A percentile compares a stretch with the other conserved stretches of the same genome.
These are phyloP conservation scores for Aspergillus sojae DNA, from an alignment of 2,329 filamentous ascomycete species.

Conservation along the genomic window DNA sequence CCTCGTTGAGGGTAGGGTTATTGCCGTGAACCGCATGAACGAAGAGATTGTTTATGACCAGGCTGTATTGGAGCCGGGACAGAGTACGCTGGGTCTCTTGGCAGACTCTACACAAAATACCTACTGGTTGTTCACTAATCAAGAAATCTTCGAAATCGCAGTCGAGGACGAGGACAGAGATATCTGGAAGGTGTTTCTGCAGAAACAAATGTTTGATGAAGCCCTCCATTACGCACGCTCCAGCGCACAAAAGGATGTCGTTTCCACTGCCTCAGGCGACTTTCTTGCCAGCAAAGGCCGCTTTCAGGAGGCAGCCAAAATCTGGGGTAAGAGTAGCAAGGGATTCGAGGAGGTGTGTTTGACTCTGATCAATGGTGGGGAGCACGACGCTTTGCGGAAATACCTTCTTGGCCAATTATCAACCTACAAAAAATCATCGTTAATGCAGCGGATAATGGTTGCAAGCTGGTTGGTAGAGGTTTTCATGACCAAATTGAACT, in stretches of 20 bases:
- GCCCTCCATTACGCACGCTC: conserved; percentile 85
- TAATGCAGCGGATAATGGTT: conserved; percentile 95
- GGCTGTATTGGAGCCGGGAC: conserved; percentile 75
- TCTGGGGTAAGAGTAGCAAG: conserved; percentile 95
- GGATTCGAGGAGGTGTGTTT: conserved; percentile 95
- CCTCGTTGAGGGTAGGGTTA: conserved; percentile 77
- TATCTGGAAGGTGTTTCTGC: conserved; percentile 91
- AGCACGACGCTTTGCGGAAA: conserved; percentile 86
- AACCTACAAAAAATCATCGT: conserved; percentile 76
- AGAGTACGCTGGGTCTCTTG: conserved; percentile 79
- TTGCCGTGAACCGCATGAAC: conserved; percentile 84
- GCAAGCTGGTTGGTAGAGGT: conserved; percentile 93
- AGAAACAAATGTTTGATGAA: conserved; percentile 82
- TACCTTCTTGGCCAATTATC: conserved; percentile 85
- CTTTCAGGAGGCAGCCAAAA: conserved; percentile 80
- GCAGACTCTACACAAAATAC: conserved; percentile 94
- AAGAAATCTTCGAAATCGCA: conserved; percentile 92
- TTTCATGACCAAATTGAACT: conserved; percentile 96
- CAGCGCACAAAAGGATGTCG: conserved; percentile 79
- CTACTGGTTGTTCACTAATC: conserved; percentile 90
- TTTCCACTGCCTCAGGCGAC: conserved; percentile 90
- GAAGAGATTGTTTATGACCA: conserved; percentile 87
- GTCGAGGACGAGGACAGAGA: conserved; percentile 88
- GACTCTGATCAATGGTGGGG: conserved; percentile 83
- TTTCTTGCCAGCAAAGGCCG: conserved; percentile 79